Base-by-base conservation (phyloP, 768 basidiomycete genomes). In the Boletellus ananiceps region DNA sequence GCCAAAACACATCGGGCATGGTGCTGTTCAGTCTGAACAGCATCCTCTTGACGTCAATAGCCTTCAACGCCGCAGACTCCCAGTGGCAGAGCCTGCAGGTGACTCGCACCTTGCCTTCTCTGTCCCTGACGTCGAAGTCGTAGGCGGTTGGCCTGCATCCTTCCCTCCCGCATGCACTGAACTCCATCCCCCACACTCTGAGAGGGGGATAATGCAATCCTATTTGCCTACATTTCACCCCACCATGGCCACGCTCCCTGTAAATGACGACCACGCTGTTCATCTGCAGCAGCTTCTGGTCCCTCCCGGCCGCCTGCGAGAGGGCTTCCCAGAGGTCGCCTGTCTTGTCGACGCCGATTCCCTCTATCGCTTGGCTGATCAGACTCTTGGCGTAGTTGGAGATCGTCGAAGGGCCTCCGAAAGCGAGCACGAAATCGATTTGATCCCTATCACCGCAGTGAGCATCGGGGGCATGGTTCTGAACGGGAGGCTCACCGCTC, bases 161-260 rank as follows among this genome's bases (percentile, higher is more conserved):
- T 2, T 15, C 14, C 14, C 31, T 40, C 1, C 8, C 39, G 8
- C 39, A 47, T 1, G 14, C 32, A 2, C 11, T 8, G n/a, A 47
- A 40, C 3, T 39, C 38, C 5, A 47, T 14, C 2, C 46, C 46
- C 46, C 46, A 47, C 3, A 18, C 16, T 1, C 46, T 13, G 73
- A 76, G 50, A 71, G 74, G 49, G 69, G 75, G 46, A 71, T 74
- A 27, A 70, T 77, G 72, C 64, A 65, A n/a, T 69, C 71, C 5
- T 57, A 74, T 9, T 60, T 77, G 33, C 71, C 70, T 4, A 59
- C 72, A 0, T 57, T 62, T 60, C 59, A 37, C 44, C n/a, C 14
- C 25, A 0, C 23, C 35, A 0, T 19, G 2, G 19, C 25, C 35
- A 16, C 44, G 3, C 40, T 32, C 34, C 13, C 7, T 31, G 38